A percentile compares a stretch with the other conserved stretches of the same genome.
phyloP scores from a whole-genome alignment of 768 basidiomycete genomes.

The Leucogyrophana mollusca region DNA sequence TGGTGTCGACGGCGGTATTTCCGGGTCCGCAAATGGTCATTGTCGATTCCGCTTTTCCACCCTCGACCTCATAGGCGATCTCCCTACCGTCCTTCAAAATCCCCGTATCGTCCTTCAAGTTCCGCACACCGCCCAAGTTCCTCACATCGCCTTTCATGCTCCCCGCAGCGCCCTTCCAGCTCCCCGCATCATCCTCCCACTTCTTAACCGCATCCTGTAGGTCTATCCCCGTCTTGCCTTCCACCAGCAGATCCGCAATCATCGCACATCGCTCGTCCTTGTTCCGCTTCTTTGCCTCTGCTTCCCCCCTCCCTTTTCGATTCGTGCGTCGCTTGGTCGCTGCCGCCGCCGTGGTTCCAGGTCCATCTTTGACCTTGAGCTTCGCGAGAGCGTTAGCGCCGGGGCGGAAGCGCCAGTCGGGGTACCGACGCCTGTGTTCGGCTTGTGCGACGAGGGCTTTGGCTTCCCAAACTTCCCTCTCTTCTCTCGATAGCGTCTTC shows the following conservation, averaged over 20 bases:
- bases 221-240: slow-evolving; percentile 64
- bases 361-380: slow-evolving; percentile 42
- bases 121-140: no score
- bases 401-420: slow-evolving; percentile 81
- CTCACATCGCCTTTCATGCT: no score
- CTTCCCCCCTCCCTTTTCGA: slow-evolving; percentile 22
- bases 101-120: no score
- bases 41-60: slow-evolving; percentile 21
- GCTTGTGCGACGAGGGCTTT: slow-evolving; percentile 69
- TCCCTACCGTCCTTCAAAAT: no score
- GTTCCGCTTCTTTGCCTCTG: no score
- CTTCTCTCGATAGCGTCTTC: slow-evolving; percentile 65
- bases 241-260: slow-evolving; percentile 64
- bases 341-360: slow-evolving; percentile 22
- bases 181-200: slow-evolving; percentile 31
- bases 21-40: no score
- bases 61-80: slow-evolving; percentile 12
- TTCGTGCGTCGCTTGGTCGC: no score
- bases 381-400: slow-evolving; percentile 46
- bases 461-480: slow-evolving; percentile 75
- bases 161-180: no score
- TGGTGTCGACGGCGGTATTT: no score
- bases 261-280: slow-evolving; percentile 60
- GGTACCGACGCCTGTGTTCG: slow-evolving; percentile 72
- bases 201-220: slow-evolving; percentile 60